These are phyloP conservation scores for Salvia hispanica DNA, from an alignment of 257 asterid genomes.

Conservation along the genomic window DNA sequence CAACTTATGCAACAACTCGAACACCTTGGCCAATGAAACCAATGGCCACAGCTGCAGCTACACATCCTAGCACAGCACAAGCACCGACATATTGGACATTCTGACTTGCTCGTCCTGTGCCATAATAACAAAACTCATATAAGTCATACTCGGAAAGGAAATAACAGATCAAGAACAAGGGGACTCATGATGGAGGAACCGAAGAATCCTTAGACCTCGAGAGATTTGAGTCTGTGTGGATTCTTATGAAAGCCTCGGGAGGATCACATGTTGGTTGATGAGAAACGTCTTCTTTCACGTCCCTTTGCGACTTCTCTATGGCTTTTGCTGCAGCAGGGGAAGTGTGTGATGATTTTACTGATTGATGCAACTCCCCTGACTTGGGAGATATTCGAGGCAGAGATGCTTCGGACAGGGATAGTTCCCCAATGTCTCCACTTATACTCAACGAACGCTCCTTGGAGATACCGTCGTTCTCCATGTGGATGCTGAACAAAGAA, in stretches of 20 bases:
- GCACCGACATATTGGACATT: no score
- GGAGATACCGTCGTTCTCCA: conserved; percentile 36
- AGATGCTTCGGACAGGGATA: conserved; percentile 25
- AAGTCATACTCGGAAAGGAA: neutral
- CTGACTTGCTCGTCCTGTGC: no score
- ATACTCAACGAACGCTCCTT: conserved; percentile 26
- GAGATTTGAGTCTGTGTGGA: conserved; percentile 19
- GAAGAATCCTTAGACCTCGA: conserved; percentile 11
- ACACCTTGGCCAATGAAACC: conserved; percentile 26
- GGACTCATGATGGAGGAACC: conserved; percentile 36
- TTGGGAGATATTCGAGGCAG: conserved; percentile 10
- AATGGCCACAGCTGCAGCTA: conserved; percentile 15
- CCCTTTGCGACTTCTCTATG: conserved; percentile 13
- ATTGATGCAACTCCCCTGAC: neutral
- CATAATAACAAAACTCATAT: neutral
- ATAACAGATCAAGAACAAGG: neutral
- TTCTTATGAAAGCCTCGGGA: conserved; percentile 16
- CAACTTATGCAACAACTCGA: conserved; percentile 12
- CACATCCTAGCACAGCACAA: conserved; percentile 25
- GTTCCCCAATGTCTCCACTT: conserved; percentile 39
- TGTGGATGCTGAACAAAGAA: conserved; percentile 47
- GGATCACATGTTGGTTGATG: neutral
- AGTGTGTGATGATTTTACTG: conserved; percentile 4
- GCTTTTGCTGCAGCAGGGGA: conserved; percentile 19
- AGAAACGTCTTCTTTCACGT: neutral